A percentile compares a stretch with the other conserved stretches of the same genome.
These are phyloP conservation scores for Aspergillus latus DNA, from an alignment of 2,329 filamentous ascomycete genomes.

Conservation along the genomic window DNA sequence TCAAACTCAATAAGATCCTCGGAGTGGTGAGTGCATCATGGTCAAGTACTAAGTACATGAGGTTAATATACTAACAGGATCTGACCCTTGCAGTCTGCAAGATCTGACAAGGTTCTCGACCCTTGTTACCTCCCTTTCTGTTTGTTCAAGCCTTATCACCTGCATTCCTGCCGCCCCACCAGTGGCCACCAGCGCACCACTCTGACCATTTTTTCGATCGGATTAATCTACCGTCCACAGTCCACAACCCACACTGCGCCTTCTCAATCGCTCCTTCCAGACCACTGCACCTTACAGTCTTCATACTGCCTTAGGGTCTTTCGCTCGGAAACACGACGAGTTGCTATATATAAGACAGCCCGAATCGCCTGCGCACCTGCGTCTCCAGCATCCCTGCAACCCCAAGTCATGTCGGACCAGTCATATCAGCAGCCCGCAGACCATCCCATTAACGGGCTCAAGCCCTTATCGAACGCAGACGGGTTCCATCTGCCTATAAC, in stretches of 20 bases:
- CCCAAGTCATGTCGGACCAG: slow-evolving; percentile 31
- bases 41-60: neutral
- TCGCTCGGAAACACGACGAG: neutral
- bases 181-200: slow-evolving; percentile 3
- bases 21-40: neutral
- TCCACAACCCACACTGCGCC: neutral
- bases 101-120: slow-evolving; percentile 8
- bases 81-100: slow-evolving; percentile 3
- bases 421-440: slow-evolving; percentile 29
- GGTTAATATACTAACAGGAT: neutral
- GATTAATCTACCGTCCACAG: slow-evolving; percentile 5
- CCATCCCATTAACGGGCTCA: slow-evolving; percentile 33
- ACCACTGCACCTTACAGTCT: neutral
- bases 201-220: slow-evolving; percentile 9
- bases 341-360: slow-evolving; percentile 5
- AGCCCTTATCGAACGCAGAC: slow-evolving; percentile 34
- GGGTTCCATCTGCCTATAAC: slow-evolving; percentile 30
- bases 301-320: neutral
- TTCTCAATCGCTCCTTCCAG: slow-evolving; percentile 10
- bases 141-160: slow-evolving; percentile 7
- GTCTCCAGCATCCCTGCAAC: neutral
- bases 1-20: slow-evolving; percentile 2
- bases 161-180: slow-evolving; percentile 2
- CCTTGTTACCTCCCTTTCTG: slow-evolving; percentile 1
- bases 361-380: neutral